Percentiles rank a stretch among this genome's conserved stretches.
phyloP scores from a whole-genome alignment of 495 filamentous ascomycete genomes.

The Neurospora intermedia region DNA sequence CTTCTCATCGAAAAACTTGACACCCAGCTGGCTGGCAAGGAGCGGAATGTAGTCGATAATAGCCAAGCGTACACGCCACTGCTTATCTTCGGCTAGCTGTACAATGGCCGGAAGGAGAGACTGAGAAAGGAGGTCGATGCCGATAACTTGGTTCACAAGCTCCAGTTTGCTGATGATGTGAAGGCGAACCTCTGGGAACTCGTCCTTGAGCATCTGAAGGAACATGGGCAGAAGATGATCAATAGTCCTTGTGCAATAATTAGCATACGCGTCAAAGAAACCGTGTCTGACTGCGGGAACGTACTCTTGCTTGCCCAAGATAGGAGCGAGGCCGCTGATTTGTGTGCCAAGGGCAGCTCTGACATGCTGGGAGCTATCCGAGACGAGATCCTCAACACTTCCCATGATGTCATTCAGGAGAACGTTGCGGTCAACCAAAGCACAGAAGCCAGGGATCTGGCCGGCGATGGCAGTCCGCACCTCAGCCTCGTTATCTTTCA shows the following conservation, averaged over 20 bases:
- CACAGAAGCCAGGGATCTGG: slow-evolving; percentile 95
- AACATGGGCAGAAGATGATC: slow-evolving; percentile 98
- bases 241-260: slow-evolving; percentile 57
- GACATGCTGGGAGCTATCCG: slow-evolving; percentile 92
- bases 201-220: slow-evolving; percentile 97
- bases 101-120: slow-evolving; percentile 97
- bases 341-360: slow-evolving; percentile 91
- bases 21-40: slow-evolving; percentile 88
- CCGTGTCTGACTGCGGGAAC: slow-evolving; percentile 17
- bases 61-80: slow-evolving; percentile 94
- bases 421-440: slow-evolving; percentile 70
- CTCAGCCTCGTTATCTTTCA: slow-evolving; percentile 96
- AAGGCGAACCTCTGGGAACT: slow-evolving; percentile 93
- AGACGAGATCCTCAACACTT: slow-evolving; percentile 89
- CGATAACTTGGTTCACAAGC: slow-evolving; percentile 95
- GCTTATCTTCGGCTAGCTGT: slow-evolving; percentile 95
- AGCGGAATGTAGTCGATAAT: slow-evolving; percentile 99
- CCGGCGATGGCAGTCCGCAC: slow-evolving; percentile 94
- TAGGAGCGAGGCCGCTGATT: slow-evolving; percentile 92
- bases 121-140: slow-evolving; percentile 92
- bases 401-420: slow-evolving; percentile 96
- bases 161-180: slow-evolving; percentile 99
- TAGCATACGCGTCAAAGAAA: slow-evolving; percentile 7
- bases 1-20: slow-evolving; percentile 98
- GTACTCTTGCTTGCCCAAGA: slow-evolving; percentile 95